Base-by-base conservation (phyloP, 805 yeast genomes). In the Teunomyces funiuensis region DNA sequence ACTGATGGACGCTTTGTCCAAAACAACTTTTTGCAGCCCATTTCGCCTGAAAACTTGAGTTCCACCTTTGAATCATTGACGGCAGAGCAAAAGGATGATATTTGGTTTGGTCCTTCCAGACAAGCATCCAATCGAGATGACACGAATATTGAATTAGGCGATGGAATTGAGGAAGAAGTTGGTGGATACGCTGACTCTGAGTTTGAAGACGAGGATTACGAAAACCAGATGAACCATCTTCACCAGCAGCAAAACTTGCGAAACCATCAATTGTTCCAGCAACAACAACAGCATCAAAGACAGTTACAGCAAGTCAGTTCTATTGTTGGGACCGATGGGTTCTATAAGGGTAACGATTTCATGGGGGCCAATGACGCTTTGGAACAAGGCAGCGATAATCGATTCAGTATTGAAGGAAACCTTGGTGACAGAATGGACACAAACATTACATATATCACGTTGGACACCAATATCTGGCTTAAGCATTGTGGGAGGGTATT, bases 401-500 rank as follows among this genome's bases (percentile, higher is more conserved):
- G 11, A 9, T 27, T 27, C 11, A 18, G 38, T 2, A 41, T 65
- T 6, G 69, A 60, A 34, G 85, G 85, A 6, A 71, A 79, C 53
- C 59, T 80, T 27, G 82, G 83, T 4, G 76, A 74, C 36, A 61
- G 71, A 30, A 79, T 81, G 73, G 85, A 81, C 56, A 73, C 77
- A 9, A 57, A 73, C 13, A 54, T 77, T 16, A 80, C 87, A 0
- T 73, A 71, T 51, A 71, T 84, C 41, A 77, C 87, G 0, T 66
- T 85, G 42, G 95, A 85, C 60, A 85, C 93, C 2, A 85, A 86
- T 49, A 79, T 84, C 43, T 85, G 91, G 90, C 65, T 85, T 48
- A 83, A 85, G 52, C 90, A 84, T 54, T 84, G 89, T 58, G 95
- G 91, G 2, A 73, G 83, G 46, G 69, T 85, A 15, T 85, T 74